A percentile compares a stretch with the other conserved stretches of the same genome.
Conservation (phyloP, 768 basidiomycete genomes). For the Suillus americanus region DNA sequence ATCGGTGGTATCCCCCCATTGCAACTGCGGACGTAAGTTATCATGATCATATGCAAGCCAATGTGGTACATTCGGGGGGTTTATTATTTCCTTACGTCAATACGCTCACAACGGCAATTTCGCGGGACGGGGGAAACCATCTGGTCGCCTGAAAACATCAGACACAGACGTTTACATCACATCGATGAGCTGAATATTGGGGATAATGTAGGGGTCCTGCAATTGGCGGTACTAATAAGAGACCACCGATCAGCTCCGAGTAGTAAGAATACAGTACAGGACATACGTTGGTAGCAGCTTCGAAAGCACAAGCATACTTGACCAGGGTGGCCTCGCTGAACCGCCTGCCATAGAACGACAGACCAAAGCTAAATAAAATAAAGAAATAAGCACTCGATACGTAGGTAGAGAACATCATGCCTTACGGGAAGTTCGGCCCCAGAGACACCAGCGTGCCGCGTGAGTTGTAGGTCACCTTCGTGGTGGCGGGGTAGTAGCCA, state of each 20-base stretch:
- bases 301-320: conserved; percentile 3
- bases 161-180: background rate
- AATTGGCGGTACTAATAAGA: background rate
- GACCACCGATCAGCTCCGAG: background rate
- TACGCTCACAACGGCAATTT: background rate
- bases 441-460: background rate
- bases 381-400: background rate
- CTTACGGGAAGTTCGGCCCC: conserved; percentile 2
- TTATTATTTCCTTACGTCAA: background rate
- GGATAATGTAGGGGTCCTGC: background rate
- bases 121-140: background rate
- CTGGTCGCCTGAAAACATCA: background rate
- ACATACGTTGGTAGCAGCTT: background rate
- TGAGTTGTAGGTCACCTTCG: conserved; percentile 13
- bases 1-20: background rate
- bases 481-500: conserved; percentile 54
- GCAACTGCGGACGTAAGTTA: background rate
- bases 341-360: conserved; percentile 1
- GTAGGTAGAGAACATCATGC: background rate
- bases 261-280: background rate
- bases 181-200: conserved; percentile 2
- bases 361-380: background rate
- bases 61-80: background rate
- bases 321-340: conserved; percentile 4
- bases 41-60: background rate